Base-by-base conservation (phyloP, 2,329 filamentous ascomycete species). In the Microcyclospora pomicola region DNA sequence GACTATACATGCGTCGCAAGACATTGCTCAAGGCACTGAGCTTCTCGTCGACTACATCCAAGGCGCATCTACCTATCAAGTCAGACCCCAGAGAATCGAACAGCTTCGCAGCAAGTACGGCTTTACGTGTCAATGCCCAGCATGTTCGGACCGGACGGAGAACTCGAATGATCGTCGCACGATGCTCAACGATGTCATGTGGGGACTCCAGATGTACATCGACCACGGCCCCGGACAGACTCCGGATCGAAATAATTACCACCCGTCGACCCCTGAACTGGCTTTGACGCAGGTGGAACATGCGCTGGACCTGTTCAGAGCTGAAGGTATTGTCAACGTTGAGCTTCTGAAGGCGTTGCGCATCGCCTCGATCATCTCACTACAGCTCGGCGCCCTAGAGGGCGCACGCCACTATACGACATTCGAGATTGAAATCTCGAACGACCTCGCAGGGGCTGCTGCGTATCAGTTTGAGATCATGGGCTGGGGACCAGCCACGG, bases 221-320 rank as follows among this genome's bases (percentile, higher is more conserved):
- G 24, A 42, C n/a, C 27, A 34, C 37, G 15, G 27, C 6, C 38
- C 13, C 10, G 34, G 15, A 14, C 28, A 15, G 39, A 38, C 12
- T 16, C 34, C 12, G 16, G 15, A 16, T 10, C 30, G 31, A 19
- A 39, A 10, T 27, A 16, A 30, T n/a, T 48, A 37, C 36, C 37
- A 45, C 19, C 47, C 47, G 5, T 16, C 24, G 12, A 34, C 35
- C 27, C 34, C 32, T 19, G 9, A n/a, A 10, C 28, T 32, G 27
- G 46, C 47, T 2, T 37, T 46, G 6, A 27, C 28, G 10, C 43
- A 46, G 27, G 43, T 44, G 5, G 44, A 48, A 32, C 42, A 49
- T 31, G 35, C 96, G 59, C 95, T 96, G 59, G 81, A 86, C 29
- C 70, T 96, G 33, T 72, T 96, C 6, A 86, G 95, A 31, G 87